Base-by-base conservation (phyloP, 148 eudicot genomes). In the Heliamphora exappendiculata region DNA sequence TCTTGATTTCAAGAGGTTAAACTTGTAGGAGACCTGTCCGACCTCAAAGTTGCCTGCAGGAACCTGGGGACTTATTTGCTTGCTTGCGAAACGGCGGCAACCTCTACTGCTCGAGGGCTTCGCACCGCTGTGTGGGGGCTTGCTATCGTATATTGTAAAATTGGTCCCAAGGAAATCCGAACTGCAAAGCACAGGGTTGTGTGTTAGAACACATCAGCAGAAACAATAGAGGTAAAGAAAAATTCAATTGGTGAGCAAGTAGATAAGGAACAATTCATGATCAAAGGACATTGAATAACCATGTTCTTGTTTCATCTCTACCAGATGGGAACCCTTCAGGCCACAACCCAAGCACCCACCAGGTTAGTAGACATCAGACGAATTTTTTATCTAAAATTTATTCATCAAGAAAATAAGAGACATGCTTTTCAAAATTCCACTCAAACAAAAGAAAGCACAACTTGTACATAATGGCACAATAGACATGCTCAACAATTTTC, bases 151-250 rank as follows among this genome's bases (percentile, higher is more conserved):
- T 76, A 96, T 88, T 28, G 83, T 91, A 78, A 89, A 96, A 75
- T 96, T 96, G 71, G 97, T 96, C 37, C 99, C 99, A n/a, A 96
- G 98, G 80, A 96, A 93, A 79, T 96, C 98, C 81, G 99, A 96
- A 77, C 98, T 96, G 91, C 74, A 74, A 76, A 67, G 63, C 29
- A 22, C 31, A 37, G 26, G 16, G 20, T 53, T 44, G 17, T 51
- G 58, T 42, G 55, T 33, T 51, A 9, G 28, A 77, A 70, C 24
- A 53, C 17, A 14, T 24, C 20, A 45, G 58, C 70, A 63, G 29
- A 39, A 59, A 47, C 50, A 66, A 7, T 33, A 34, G 29, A 7
- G 63, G n/a, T 16, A 34, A 63, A 33, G n/a, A 6, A 16, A 33
- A 1, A 31, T 14, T 36, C 34, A 28, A 33, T 1, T 8, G 8